Conservation (phyloP, 1,284 basidiomycete species). For the Erythrobasidium hasegawianum region DNA sequence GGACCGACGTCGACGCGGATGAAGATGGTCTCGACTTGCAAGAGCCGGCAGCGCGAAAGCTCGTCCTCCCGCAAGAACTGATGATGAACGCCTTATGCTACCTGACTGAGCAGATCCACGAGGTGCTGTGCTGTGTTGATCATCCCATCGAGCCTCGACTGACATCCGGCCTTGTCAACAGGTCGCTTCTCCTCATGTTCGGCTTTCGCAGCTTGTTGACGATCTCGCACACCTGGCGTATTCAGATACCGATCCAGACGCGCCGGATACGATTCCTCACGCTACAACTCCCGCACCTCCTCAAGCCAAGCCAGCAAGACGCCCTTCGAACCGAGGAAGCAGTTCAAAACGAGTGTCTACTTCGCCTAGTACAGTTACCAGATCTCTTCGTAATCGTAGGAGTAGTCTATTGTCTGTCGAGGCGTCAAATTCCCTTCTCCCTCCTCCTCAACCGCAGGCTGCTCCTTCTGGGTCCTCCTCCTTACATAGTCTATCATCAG, state of each 20-base stretch:
- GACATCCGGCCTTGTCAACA: no score
- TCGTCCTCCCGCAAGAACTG: slow-evolving; percentile 28
- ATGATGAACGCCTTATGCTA: slow-evolving; percentile 32
- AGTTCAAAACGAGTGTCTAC: slow-evolving; percentile 16
- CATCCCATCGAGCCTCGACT: no score
- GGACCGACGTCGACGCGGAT: neutral
- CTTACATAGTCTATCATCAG: neutral
- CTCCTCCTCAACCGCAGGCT: no score
- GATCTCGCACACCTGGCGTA: slow-evolving; percentile 13
- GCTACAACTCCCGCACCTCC: neutral
- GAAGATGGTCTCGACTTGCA: neutral
- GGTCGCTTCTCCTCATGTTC: slow-evolving; percentile 10
- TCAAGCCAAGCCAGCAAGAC: neutral
- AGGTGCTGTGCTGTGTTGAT: slow-evolving; percentile 18
- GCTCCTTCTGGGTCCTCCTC: neutral
- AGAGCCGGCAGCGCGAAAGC: neutral
- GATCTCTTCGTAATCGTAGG: slow-evolving; percentile 7
- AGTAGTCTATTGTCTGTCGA: neutral
- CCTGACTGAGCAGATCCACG: slow-evolving; percentile 34
- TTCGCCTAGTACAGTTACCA: slow-evolving; percentile 12
- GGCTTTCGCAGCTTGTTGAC: slow-evolving; percentile 7
- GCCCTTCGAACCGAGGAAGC: neutral
- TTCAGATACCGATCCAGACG: neutral
- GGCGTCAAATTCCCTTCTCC: neutral
- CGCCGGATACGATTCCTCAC: neutral